Conservation (phyloP, 805 yeast species). For the Candida namnaoensis region DNA sequence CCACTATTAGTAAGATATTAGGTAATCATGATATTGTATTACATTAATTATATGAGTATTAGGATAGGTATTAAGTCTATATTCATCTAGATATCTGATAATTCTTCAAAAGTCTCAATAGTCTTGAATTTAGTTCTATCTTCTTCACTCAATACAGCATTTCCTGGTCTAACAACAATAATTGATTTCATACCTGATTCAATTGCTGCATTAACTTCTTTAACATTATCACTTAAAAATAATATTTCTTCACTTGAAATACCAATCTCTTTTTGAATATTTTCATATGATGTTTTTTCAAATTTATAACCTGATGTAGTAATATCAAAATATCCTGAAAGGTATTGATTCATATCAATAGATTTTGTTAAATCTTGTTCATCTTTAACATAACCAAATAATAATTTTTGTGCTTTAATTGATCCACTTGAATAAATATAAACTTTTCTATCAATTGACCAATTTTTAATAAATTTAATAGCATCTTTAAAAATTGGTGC, state of each 20-base stretch:
- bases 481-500: constrained; percentile 80
- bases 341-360: constrained; percentile 40
- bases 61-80: too few relatives aligned
- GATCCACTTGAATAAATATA: constrained; percentile 89
- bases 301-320: constrained; percentile 72
- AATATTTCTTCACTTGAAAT: constrained; percentile 28
- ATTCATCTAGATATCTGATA: constrained; percentile 2
- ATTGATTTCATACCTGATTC: constrained; percentile 50
- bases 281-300: constrained; percentile 45
- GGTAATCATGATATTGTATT: too few relatives aligned
- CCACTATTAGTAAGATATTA: too few relatives aligned
- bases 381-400: constrained; percentile 55
- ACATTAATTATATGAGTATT: too few relatives aligned
- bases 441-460: constrained; percentile 29
- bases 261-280: constrained; percentile 37
- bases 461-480: constrained; percentile 38
- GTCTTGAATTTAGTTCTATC: constrained; percentile 19
- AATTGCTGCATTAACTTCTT: constrained; percentile 70
- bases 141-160: constrained; percentile 36
- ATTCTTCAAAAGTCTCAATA: constrained; percentile 21
- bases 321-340: constrained; percentile 77
- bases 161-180: constrained; percentile 71
- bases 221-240: constrained; percentile 75
- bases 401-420: constrained; percentile 73
- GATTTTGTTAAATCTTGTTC: constrained; percentile 19